These are phyloP conservation scores for Calonectria pseudoturangicola DNA, from an alignment of 2,329 filamentous ascomycete species.

Conservation along the genomic window DNA sequence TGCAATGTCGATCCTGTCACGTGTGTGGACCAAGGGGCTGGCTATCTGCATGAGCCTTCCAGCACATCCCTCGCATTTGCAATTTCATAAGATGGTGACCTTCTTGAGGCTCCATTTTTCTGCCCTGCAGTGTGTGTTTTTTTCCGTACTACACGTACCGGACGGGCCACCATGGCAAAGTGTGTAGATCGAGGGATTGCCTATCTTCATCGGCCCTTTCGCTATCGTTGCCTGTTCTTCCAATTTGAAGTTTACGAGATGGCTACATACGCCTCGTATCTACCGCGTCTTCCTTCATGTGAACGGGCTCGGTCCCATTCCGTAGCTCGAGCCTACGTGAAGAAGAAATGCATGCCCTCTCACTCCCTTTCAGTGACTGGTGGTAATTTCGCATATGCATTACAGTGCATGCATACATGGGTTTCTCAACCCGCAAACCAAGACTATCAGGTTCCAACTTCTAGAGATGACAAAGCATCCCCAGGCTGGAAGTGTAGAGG, in stretches of 20 bases:
- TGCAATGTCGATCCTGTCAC: conserved; percentile 55
- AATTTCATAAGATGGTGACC: conserved; percentile 38
- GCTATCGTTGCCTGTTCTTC: neutral
- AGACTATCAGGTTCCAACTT: neutral
- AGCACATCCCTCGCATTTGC: conserved; percentile 30
- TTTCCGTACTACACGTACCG: neutral
- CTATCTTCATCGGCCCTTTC: neutral
- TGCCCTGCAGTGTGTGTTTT: conserved; percentile 11
- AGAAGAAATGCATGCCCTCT: conserved; percentile 18
- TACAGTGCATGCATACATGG: conserved; percentile 26
- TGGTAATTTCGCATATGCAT: conserved; percentile 27
- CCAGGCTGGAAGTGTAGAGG: neutral
- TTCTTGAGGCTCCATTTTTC: conserved; percentile 36
- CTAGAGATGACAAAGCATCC: conserved; percentile 4
- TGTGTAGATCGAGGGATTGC: neutral
- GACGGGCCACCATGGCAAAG: neutral
- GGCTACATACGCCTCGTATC: conserved; percentile 4
- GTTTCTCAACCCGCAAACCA: conserved; percentile 11
- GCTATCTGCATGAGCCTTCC: conserved; percentile 37
- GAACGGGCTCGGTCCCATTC: conserved; percentile 22
- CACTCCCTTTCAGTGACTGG: neutral
- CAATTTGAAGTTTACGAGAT: neutral
- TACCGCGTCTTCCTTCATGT: neutral
- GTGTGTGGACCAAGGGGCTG: conserved; percentile 51
- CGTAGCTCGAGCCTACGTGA: conserved; percentile 9